Evolutionary conservation across 1,284 basidiomycete genomes (phyloP).

Genomic region (Cryptococcus sp.): DNA sequence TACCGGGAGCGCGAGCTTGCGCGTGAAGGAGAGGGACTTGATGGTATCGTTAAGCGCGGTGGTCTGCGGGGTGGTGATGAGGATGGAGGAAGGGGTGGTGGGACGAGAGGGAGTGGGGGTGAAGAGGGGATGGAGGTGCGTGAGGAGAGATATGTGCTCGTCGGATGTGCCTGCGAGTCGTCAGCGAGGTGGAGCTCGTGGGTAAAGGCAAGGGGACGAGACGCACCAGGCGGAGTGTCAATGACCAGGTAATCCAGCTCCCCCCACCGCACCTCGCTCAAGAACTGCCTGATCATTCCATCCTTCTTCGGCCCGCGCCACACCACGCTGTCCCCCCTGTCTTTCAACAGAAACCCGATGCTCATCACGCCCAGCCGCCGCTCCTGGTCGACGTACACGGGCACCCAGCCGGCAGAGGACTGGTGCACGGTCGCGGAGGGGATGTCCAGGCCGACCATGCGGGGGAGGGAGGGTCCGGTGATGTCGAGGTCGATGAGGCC

Average conservation of each 20-base stretch:
- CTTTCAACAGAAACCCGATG: slow-evolving; percentile 89
- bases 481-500: slow-evolving; percentile 95
- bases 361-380: slow-evolving; percentile 88
- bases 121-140: slow-evolving; percentile 84
- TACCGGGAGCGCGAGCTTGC: slow-evolving; percentile 79
- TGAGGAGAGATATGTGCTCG: slow-evolving; percentile 92
- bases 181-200: too few relatives aligned
- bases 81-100: slow-evolving; percentile 65
- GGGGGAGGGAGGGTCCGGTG: slow-evolving; percentile 93
- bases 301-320: slow-evolving; percentile 99
- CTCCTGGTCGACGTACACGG: slow-evolving; percentile 82
- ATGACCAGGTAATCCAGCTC: slow-evolving; percentile 93
- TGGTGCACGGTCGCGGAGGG: slow-evolving; percentile 67
- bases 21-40: slow-evolving; percentile 93
- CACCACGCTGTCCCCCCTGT: slow-evolving; percentile 86
- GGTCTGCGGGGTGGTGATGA: slow-evolving; percentile 97
- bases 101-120: slow-evolving; percentile 53
- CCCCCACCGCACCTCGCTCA: slow-evolving; percentile 95
- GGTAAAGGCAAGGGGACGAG: not conserved
- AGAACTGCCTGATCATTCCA: slow-evolving; percentile 97
- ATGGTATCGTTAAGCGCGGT: slow-evolving; percentile 92
- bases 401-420: slow-evolving; percentile 94
- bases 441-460: slow-evolving; percentile 91
- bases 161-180: slow-evolving; percentile 81
- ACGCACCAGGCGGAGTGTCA: slow-evolving; percentile 92